Base-by-base conservation (phyloP, 116 monocot genomes). In the Thalassia testudinum region DNA sequence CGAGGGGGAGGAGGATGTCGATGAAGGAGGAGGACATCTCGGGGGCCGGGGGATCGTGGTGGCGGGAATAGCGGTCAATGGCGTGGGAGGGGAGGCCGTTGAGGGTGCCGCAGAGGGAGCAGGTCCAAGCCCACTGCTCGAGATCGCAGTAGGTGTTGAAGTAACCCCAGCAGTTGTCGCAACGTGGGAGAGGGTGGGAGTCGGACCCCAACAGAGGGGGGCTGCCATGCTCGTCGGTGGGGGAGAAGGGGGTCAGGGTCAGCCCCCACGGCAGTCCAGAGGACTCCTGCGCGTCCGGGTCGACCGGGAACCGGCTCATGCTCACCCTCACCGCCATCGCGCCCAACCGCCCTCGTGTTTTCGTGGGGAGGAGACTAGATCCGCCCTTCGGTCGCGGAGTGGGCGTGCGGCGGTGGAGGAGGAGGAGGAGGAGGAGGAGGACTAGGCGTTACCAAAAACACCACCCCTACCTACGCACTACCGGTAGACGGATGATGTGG, bases 161-260 rank as follows among this genome's bases (percentile, higher is more conserved):
- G 70, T 97, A 97, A 20, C 55, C 89, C 77, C 74, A 97, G 75
- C 97, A 97, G 58, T 79, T 76, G 70, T 89, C 89, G 72, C 97
- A 97, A 1, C 97, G 83, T 27, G 97, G 97, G 47, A 97, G 74
- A 53, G 79, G 74, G 52, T 85, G 57, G 19, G 81, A 89, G 24
- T 70, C 77, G 52, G 58, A 56, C 0, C 87, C 93, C 49, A 37
- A 43, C 23, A 60, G 48, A 56, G 89, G 75, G 50, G 58, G 42
- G 60, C 37, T 50, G 42, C 89, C 89, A 50, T 53, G 54, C 75
- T 89, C 89, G 52, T 78, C 78, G 42, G 53, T 53, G 12, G 38
- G 54, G 26, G 83, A 47, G 89, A 97, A 89, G 18, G 97, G 97
- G 26, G 85, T 64, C 2, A 97, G 69, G 11, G 77, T 65, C 52